Conservation (phyloP, 2,329 filamentous ascomycete genomes). For the Pseudopithomyces maydicus region DNA sequence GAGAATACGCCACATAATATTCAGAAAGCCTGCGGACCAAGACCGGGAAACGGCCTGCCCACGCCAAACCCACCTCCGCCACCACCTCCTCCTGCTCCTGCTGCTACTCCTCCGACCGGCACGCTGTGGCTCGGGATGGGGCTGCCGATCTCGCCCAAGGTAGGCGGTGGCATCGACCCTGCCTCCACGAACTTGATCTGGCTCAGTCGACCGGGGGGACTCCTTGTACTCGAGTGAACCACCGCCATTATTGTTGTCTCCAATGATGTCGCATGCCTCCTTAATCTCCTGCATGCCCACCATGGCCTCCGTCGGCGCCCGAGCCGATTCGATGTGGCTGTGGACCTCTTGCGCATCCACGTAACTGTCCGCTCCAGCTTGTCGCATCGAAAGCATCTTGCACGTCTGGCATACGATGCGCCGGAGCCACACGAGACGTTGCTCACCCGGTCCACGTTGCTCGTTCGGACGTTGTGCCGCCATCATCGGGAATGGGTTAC, state of each 20-base stretch:
- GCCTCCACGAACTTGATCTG: conserved; percentile 51
- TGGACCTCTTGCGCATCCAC: conserved; percentile 69
- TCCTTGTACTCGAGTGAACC: conserved; percentile 78
- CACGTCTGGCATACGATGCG: conserved; percentile 77
- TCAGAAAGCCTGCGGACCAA: conserved; percentile 39
- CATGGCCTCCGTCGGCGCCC: conserved; percentile 60
- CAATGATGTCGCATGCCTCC: conserved; percentile 88
- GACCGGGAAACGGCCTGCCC: conserved; percentile 35
- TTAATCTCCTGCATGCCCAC: conserved; percentile 72
- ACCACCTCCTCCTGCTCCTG: too few species aligned
- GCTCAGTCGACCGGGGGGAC: conserved; percentile 50
- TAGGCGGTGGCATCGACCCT: conserved; percentile 26
- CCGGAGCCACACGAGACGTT: conserved; percentile 39
- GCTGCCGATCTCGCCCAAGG: conserved; percentile 55
- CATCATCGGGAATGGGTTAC: conserved; percentile 34
- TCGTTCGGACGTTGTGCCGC: conserved; percentile 31
- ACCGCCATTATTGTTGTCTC: conserved; percentile 79
- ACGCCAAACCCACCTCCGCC: conserved; percentile 25
- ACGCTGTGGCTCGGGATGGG: conserved; percentile 51
- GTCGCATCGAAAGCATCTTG: conserved; percentile 61
- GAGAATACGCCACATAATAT: conserved; percentile 8
- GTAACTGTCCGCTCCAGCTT: conserved; percentile 64
- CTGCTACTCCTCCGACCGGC: conserved; percentile 26
- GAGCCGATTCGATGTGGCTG: conserved; percentile 68
- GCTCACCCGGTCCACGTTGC: conserved; percentile 30